phyloP scores from a whole-genome alignment of 495 filamentous ascomycete genomes.

The Usnea hakonensis region DNA sequence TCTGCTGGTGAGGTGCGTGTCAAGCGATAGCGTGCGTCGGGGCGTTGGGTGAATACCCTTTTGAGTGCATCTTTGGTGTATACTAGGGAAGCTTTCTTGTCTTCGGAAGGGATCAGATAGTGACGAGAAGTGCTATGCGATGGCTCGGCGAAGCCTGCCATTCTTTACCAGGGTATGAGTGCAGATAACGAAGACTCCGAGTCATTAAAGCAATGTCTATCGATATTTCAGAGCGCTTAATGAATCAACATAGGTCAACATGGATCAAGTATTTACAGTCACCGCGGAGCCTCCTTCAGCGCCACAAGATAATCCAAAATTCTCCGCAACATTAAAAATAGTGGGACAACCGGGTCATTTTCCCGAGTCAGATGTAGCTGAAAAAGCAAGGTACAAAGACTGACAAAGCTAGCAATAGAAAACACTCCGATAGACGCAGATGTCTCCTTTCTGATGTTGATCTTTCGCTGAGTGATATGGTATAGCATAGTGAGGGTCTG shows the following conservation, averaged over 20 bases:
- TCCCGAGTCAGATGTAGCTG: slow-evolving; percentile 60
- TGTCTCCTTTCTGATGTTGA: slow-evolving; percentile 75
- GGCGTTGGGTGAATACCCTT: slow-evolving; percentile 35
- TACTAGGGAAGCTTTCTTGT: background rate
- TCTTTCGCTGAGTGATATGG: slow-evolving; percentile 71
- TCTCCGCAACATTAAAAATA: slow-evolving; percentile 47
- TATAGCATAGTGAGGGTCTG: slow-evolving; percentile 72
- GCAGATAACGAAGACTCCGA: background rate
- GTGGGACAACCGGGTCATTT: slow-evolving; percentile 56
- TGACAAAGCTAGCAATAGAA: slow-evolving; percentile 66
- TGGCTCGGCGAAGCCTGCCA: slow-evolving; percentile 8
- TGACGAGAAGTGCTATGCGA: background rate
- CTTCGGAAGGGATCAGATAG: slow-evolving; percentile 2
- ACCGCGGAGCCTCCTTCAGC: background rate
- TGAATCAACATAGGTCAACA: background rate
- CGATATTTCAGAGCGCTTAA: background rate
- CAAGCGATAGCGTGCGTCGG: slow-evolving; percentile 18
- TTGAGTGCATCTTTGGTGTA: slow-evolving; percentile 5
- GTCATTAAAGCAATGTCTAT: background rate
- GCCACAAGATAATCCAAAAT: slow-evolving; percentile 37
- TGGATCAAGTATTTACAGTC: background rate
- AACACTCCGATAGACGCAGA: slow-evolving; percentile 69
- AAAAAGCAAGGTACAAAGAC: slow-evolving; percentile 60
- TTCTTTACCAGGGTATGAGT: slow-evolving; percentile 14
- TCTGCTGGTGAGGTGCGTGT: slow-evolving; percentile 11